These are phyloP conservation scores for Pseudogymnoascus sp. DNA, from an alignment of 2,329 filamentous ascomycete species.

Conservation along the genomic window DNA sequence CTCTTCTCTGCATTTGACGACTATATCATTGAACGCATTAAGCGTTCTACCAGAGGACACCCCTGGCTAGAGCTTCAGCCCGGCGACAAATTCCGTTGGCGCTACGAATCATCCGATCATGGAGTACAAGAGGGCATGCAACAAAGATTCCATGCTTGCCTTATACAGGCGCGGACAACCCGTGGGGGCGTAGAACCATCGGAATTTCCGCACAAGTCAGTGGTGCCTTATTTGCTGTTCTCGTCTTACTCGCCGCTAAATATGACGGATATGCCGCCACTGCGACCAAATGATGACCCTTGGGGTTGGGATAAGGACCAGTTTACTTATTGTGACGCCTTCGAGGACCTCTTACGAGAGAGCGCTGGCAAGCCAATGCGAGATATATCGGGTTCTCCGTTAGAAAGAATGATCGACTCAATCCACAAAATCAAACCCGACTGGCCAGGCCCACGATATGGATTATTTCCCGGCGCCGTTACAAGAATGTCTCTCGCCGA, in stretches of 20 bases:
- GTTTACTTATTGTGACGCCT: slow-evolving; percentile 27
- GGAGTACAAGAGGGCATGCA: not conserved
- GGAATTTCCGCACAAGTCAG: slow-evolving; percentile 22
- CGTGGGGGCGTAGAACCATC: not conserved
- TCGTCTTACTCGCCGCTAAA: slow-evolving; percentile 30
- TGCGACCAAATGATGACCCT: not conserved
- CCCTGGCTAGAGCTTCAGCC: slow-evolving; percentile 1
- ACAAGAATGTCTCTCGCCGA: not conserved
- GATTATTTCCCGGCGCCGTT: not conserved
- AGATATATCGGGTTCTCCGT: not conserved
- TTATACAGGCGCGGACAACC: not conserved
- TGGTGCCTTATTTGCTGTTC: slow-evolving; percentile 30
- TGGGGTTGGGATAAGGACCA: slow-evolving; percentile 5
- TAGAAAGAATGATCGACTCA: not conserved
- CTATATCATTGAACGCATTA: not conserved
- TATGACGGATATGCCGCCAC: slow-evolving; percentile 16
- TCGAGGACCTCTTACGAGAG: slow-evolving; percentile 28
- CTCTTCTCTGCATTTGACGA: slow-evolving; percentile 3
- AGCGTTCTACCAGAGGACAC: not conserved
- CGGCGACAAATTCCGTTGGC: not conserved
- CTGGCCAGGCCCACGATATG: not conserved
- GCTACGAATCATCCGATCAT: not conserved
- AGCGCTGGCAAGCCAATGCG: slow-evolving; percentile 13
- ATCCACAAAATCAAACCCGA: not conserved
- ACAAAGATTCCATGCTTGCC: not conserved